phyloP scores from a whole-genome alignment of 345 rosid species.

The Gossypium arboreum region DNA sequence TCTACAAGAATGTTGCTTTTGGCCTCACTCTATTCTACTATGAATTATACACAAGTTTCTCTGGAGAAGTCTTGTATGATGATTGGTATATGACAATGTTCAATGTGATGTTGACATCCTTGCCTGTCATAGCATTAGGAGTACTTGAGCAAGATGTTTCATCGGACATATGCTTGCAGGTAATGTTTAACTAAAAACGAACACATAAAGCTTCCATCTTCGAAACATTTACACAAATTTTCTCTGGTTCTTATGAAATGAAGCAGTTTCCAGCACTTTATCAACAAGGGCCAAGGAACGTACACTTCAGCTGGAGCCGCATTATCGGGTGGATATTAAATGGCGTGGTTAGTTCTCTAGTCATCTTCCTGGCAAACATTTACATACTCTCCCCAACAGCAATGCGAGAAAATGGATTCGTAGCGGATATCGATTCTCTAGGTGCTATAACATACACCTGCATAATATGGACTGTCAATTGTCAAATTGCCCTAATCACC shows the following conservation, averaged over 20 bases:
- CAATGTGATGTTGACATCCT: slow-evolving; percentile 68
- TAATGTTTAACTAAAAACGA: slow-evolving; percentile 3
- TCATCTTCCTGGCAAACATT: slow-evolving; percentile 44
- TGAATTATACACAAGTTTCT: slow-evolving; percentile 60
- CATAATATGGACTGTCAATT: slow-evolving; percentile 65
- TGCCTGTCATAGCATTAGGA: slow-evolving; percentile 75
- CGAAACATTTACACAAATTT: neutral
- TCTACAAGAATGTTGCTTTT: slow-evolving; percentile 79
- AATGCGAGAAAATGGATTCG: slow-evolving; percentile 37
- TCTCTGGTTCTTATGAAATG: slow-evolving; percentile 2
- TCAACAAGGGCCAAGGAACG: slow-evolving; percentile 65
- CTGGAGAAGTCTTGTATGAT: slow-evolving; percentile 63
- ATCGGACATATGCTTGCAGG: slow-evolving; percentile 76
- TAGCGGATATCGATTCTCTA: slow-evolving; percentile 42
- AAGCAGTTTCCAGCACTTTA: slow-evolving; percentile 76
- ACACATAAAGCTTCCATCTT: neutral
- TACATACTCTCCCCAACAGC: slow-evolving; percentile 39
- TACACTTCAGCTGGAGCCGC: slow-evolving; percentile 63
- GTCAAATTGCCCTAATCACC: slow-evolving; percentile 61
- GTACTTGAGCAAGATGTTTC: slow-evolving; percentile 77
- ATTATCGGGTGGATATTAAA: slow-evolving; percentile 70
- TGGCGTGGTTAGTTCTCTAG: slow-evolving; percentile 49
- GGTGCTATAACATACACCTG: slow-evolving; percentile 58
- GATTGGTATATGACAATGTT: slow-evolving; percentile 68
- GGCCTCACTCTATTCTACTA: slow-evolving; percentile 79